Base-by-base conservation (phyloP, 2,329 filamentous ascomycete species). In the Westerdykella ornata region DNA sequence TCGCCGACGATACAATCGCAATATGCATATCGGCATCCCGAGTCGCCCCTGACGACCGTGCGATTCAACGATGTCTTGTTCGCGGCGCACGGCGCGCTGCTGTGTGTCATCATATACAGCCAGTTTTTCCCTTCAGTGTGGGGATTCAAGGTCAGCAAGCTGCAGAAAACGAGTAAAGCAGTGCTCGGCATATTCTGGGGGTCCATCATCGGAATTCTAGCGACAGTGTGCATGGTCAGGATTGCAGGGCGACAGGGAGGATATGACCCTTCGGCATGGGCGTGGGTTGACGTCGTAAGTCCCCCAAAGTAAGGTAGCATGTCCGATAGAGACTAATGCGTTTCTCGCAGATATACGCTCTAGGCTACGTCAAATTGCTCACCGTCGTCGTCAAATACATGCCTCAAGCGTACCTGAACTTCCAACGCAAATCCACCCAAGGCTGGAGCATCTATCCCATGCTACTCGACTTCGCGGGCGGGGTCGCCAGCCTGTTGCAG, bases 351-450 rank as follows among this genome's bases (percentile, higher is more conserved):
- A 69, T 81, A 22, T 80, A 82, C 57, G 77, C 84, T 11, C 70
- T 94, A 22, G 87, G 86, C 32, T 94, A 94, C 62, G 82, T 94
- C 61, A 98, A 98, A 69, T 74, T 98, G 26, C 66, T 89, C 41
- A 79, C 94, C 51, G 95, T 90, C 0, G 70, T 96, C 18, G 77
- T 94, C 68, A 98, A 98, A 70, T 97, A 96, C 68, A 81, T 87
- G 35, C 92, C 92, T 4, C 63, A 67, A 35, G 60, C 51, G 11
- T 74, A 84, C 57, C 75, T 84, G 53, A 97, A 97, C 70, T 88
- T 84, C 63, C 80, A 81, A 55, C 88, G 90, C 57, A 78, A 83
- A 60, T 94, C 86, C 42, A 97, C 92, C 1, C 69, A 76, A 15
- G 92, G 92, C 29, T 97, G 90, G 88, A 84, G 80, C 55, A 96